phyloP scores from a whole-genome alignment of 2,329 filamentous ascomycete genomes.

The Acephala macrosclerotiorum region DNA sequence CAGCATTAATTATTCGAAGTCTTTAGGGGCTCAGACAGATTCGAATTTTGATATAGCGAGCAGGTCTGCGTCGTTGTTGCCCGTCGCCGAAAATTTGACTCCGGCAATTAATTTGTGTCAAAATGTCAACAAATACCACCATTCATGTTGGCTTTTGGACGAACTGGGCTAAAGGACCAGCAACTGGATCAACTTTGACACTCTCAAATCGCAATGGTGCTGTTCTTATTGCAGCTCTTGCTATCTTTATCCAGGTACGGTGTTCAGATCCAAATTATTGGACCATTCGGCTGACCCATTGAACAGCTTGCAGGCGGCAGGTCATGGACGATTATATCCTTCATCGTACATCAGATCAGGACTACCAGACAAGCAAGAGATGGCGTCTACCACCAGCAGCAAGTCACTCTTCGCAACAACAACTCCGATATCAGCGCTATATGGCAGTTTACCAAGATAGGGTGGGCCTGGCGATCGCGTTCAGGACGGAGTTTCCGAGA shows the following conservation, averaged over 20 bases:
- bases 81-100: too few relatives aligned
- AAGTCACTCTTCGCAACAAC: constrained; percentile 1
- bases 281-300: neutral
- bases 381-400: constrained; percentile 2
- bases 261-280: neutral
- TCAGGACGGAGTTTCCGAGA: neutral
- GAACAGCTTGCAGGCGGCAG: neutral
- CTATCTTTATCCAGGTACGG: neutral
- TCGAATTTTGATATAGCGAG: too few relatives aligned
- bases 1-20: too few relatives aligned
- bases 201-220: too few relatives aligned
- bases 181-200: too few relatives aligned
- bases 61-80: too few relatives aligned
- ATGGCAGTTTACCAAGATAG: neutral
- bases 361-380: neutral
- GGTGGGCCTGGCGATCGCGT: neutral
- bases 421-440: constrained; percentile 4
- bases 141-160: too few relatives aligned
- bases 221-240: neutral
- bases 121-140: too few relatives aligned
- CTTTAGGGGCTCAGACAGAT: too few relatives aligned
- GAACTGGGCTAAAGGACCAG: too few relatives aligned
- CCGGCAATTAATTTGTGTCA: too few relatives aligned
- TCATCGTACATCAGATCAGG: constrained; percentile 2
- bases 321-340: constrained; percentile 1